phyloP scores from a whole-genome alignment of 2,329 filamentous ascomycete genomes.

The Akanthomyces muscarius region DNA sequence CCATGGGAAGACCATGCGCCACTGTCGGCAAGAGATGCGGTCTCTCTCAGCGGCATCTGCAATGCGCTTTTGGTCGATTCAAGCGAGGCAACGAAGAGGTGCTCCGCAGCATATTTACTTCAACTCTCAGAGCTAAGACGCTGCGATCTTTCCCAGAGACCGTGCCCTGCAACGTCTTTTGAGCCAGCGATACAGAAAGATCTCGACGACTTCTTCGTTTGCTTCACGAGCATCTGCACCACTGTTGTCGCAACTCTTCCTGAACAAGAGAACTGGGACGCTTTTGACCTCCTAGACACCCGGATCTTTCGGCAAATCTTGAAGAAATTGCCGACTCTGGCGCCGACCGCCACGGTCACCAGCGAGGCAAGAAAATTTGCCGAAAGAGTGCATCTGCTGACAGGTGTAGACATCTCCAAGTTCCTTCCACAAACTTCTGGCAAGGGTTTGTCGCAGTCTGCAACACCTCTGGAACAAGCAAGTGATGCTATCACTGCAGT shows the following conservation, averaged over 20 bases:
- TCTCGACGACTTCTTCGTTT: slow-evolving; percentile 15
- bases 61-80: slow-evolving; percentile 18
- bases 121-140: slow-evolving; percentile 27
- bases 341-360: background rate
- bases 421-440: background rate
- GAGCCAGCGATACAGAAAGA: background rate
- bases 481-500: slow-evolving; percentile 25
- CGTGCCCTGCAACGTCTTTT: slow-evolving; percentile 13
- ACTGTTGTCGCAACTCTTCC: slow-evolving; percentile 18
- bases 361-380: background rate
- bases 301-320: slow-evolving; percentile 27
- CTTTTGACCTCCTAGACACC: slow-evolving; percentile 32
- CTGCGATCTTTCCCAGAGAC: slow-evolving; percentile 24
- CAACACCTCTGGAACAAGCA: background rate
- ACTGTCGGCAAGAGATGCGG: slow-evolving; percentile 20
- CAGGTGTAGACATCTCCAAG: slow-evolving; percentile 4
- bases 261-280: slow-evolving; percentile 23
- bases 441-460: background rate
- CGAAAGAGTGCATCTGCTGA: background rate
- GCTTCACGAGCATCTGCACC: slow-evolving; percentile 25
- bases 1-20: slow-evolving; percentile 19
- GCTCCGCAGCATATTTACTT: slow-evolving; percentile 23
- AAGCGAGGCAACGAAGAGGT: slow-evolving; percentile 2
- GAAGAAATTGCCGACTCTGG: slow-evolving; percentile 7
- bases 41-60: slow-evolving; percentile 21